Evolutionary conservation across 139 green algal species (phyloP).

Genomic region (Deuterostichococcus epilithicus): DNA sequence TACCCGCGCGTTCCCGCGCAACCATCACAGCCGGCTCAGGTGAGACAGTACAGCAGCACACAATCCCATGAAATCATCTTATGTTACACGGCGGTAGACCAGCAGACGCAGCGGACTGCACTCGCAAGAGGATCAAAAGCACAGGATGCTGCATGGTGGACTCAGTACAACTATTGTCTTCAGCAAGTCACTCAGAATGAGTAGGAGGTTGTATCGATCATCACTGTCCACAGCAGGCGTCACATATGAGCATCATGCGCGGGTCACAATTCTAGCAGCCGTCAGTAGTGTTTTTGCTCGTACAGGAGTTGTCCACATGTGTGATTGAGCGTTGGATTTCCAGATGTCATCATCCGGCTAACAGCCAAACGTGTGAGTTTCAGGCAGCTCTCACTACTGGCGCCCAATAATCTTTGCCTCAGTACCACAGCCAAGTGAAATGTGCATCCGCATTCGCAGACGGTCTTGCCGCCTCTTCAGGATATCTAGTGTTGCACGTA

Average conservation of each 20-base stretch:
- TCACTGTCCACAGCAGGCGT: neutral
- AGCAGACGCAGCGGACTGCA: neutral
- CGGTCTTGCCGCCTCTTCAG: neutral
- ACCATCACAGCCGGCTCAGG: too few relatives aligned
- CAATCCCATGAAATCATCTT: neutral
- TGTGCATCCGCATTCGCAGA: neutral
- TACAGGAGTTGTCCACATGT: neutral
- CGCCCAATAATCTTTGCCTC: too few relatives aligned
- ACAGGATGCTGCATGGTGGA: neutral
- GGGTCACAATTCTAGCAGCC: neutral
- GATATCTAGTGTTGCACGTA: neutral
- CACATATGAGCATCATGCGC: too few relatives aligned
- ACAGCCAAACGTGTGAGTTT: neutral
- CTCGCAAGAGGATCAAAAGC: neutral
- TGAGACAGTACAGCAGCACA: too few relatives aligned
- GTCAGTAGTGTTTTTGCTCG: conserved; percentile 1
- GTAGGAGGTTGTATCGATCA: neutral
- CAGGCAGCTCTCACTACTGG: too few relatives aligned
- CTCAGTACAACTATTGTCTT: neutral
- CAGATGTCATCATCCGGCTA: neutral
- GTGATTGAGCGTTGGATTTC: neutral
- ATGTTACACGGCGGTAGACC: too few relatives aligned
- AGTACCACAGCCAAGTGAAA: neutral
- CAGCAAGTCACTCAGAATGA: neutral
- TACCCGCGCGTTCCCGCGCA: too few relatives aligned